phyloP scores from a whole-genome alignment of 768 basidiomycete species.

The Ramaria sp. region DNA sequence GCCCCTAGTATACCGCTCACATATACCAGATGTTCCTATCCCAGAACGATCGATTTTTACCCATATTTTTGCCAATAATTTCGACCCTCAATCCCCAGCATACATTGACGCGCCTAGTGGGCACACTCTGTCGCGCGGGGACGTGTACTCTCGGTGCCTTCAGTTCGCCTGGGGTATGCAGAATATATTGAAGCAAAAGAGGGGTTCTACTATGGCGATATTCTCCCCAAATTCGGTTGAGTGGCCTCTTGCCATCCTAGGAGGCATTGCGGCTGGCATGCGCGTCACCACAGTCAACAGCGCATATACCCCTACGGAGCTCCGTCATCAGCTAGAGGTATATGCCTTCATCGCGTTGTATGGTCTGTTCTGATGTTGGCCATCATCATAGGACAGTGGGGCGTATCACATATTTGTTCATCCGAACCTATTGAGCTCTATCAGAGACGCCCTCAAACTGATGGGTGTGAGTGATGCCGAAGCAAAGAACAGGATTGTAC shows the following conservation, averaged over 20 bases:
- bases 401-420: conserved; percentile 55
- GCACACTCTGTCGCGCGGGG: conserved; percentile 41
- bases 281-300: conserved; percentile 66
- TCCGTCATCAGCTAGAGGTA: conserved; percentile 52
- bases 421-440: conserved; percentile 48
- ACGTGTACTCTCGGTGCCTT: conserved; percentile 43
- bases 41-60: conserved; percentile 37
- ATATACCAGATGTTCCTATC: conserved; percentile 27
- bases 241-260: conserved; percentile 38
- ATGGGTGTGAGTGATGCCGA: conserved; percentile 37
- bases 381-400: conserved; percentile 36
- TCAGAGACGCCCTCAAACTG: conserved; percentile 44
- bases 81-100: conserved; percentile 29
- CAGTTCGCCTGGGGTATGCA: conserved; percentile 49
- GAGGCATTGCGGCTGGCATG: conserved; percentile 52
- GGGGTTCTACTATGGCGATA: conserved; percentile 52
- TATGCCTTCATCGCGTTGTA: neutral
- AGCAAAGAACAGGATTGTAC: conserved; percentile 42
- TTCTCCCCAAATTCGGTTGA: conserved; percentile 60
- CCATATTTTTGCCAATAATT: conserved; percentile 29
- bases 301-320: conserved; percentile 55
- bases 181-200: conserved; percentile 20
- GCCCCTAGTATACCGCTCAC: conserved; percentile 35
- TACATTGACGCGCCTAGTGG: conserved; percentile 60
- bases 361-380: neutral